Evolutionary conservation across 768 basidiomycete genomes (phyloP).

Genomic region (Rhodotorula toruloides): DNA sequence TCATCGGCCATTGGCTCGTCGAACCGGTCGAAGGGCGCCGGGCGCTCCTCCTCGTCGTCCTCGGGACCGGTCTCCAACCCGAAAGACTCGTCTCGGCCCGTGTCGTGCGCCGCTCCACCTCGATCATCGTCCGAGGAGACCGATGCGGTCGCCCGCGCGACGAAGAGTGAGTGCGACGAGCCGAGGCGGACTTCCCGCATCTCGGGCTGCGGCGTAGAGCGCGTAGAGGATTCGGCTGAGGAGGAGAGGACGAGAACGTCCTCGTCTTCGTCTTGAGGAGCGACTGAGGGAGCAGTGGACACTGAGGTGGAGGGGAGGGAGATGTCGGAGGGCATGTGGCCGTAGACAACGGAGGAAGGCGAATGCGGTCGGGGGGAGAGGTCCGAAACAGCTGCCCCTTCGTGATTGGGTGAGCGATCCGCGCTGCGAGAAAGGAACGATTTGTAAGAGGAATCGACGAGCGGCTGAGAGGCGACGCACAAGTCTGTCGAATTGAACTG

Average conservation of each 20-base stretch:
- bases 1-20: too few species aligned
- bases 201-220: neutral
- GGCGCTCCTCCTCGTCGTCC: neutral
- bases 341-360: too few species aligned
- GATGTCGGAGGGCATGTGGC: neutral
- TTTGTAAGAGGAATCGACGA: too few species aligned
- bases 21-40: neutral
- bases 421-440: neutral
- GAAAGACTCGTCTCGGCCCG: too few species aligned
- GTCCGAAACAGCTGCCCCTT: neutral
- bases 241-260: neutral
- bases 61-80: neutral
- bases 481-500: too few species aligned
- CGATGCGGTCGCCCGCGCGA: too few species aligned
- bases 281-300: neutral
- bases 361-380: neutral
- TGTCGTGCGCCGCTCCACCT: too few species aligned
- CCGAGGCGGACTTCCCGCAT: too few species aligned
- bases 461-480: neutral
- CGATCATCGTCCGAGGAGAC: too few species aligned
- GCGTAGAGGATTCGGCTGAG: neutral
- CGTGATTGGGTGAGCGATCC: too few species aligned
- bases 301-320: neutral
- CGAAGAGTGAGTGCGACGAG: too few species aligned
- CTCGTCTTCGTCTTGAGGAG: neutral